Evolutionary conservation across 345 rosid species (phyloP).

Genomic region (Schrenkiella parvula): DNA sequence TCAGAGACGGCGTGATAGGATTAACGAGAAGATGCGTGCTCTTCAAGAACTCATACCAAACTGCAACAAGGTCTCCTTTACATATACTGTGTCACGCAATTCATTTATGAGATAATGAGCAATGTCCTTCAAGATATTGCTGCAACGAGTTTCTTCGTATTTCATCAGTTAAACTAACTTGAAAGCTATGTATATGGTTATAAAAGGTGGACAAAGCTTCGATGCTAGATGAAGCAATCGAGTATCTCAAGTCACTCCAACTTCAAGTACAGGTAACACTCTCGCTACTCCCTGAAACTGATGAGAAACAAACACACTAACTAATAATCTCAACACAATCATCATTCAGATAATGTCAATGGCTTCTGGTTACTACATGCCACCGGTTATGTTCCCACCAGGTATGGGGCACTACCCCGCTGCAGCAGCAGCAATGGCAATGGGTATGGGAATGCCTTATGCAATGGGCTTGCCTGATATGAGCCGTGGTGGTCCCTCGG

Average conservation of each 20-base stretch:
- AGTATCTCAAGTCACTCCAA: slow-evolving; percentile 82
- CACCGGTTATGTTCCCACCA: slow-evolving; percentile 63
- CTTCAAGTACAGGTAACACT: slow-evolving; percentile 74
- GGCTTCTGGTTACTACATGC: slow-evolving; percentile 75
- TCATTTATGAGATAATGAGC: not conserved
- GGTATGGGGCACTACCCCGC: slow-evolving; percentile 68
- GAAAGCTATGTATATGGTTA: slow-evolving; percentile 22
- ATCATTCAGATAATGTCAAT: slow-evolving; percentile 71
- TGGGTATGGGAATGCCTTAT: slow-evolving; percentile 64
- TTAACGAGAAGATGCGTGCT: slow-evolving; percentile 92
- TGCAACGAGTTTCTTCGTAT: not conserved
- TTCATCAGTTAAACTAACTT: slow-evolving; percentile 13
- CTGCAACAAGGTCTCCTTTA: slow-evolving; percentile 64
- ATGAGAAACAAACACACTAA: not conserved
- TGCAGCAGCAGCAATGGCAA: slow-evolving; percentile 62
- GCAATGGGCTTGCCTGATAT: slow-evolving; percentile 61
- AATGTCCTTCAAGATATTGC: not conserved
- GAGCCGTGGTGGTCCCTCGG: slow-evolving; percentile 42
- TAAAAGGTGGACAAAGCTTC: slow-evolving; percentile 95
- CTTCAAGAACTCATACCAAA: slow-evolving; percentile 94
- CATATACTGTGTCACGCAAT: not conserved
- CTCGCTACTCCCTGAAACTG: slow-evolving; percentile 3
- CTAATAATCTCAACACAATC: not conserved
- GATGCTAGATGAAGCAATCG: slow-evolving; percentile 95
- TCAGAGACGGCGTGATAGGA: slow-evolving; percentile 87